Conservation (phyloP, 2,329 filamentous ascomycete genomes). For the Sphaerulina populicola region DNA sequence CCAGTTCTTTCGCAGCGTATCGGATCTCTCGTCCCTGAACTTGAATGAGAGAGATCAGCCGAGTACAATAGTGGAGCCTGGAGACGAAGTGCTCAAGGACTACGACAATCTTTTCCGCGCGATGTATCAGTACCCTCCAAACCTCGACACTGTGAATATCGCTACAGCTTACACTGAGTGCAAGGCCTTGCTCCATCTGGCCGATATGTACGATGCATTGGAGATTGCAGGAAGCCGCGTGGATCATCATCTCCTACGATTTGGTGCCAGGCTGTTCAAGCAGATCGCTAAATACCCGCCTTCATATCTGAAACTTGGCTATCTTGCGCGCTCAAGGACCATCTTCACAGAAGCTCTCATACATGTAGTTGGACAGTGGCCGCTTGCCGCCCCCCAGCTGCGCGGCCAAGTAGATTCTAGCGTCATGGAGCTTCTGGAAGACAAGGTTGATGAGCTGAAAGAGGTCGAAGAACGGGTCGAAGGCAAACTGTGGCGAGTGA, state of each 20-base stretch:
- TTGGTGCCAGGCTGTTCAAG: slow-evolving; percentile 84
- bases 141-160: slow-evolving; percentile 78
- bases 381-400: slow-evolving; percentile 67
- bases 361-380: slow-evolving; percentile 93
- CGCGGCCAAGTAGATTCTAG: slow-evolving; percentile 62
- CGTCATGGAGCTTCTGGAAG: slow-evolving; percentile 83
- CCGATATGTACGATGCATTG: slow-evolving; percentile 91
- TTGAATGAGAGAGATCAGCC: slow-evolving; percentile 39
- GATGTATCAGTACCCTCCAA: slow-evolving; percentile 86
- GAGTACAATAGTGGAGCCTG: slow-evolving; percentile 44
- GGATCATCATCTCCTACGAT: slow-evolving; percentile 87
- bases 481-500: slow-evolving; percentile 71
- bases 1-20: slow-evolving; percentile 78
- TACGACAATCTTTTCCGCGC: slow-evolving; percentile 94
- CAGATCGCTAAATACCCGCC: slow-evolving; percentile 95
- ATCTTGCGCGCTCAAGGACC: slow-evolving; percentile 71
- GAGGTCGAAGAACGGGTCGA: slow-evolving; percentile 75
- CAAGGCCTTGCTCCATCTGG: slow-evolving; percentile 77
- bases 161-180: slow-evolving; percentile 88
- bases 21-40: slow-evolving; percentile 59
- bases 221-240: slow-evolving; percentile 80
- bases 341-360: slow-evolving; percentile 72
- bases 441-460: slow-evolving; percentile 87
- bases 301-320: slow-evolving; percentile 82
- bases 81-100: slow-evolving; percentile 71